Percentiles rank a stretch among this genome's conserved stretches.
These are phyloP conservation scores for Sporothrix brunneoviolacea DNA, from an alignment of 2,329 filamentous ascomycete species.

Conservation along the genomic window DNA sequence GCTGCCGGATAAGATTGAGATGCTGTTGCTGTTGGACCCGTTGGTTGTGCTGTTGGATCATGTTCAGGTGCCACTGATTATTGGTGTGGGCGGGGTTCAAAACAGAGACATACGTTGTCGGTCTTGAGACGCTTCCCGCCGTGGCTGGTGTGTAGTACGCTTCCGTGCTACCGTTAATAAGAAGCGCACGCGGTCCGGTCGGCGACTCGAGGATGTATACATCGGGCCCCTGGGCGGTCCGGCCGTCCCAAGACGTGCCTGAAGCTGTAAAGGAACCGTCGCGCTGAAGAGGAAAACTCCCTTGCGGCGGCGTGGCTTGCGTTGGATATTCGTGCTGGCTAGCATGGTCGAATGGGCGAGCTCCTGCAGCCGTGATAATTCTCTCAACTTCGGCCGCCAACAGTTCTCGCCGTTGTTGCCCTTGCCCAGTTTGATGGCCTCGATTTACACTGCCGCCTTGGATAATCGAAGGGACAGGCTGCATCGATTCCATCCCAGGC, in stretches of 20 bases:
- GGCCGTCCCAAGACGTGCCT: conserved; percentile 16
- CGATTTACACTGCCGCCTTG: no score
- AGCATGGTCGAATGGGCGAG: neutral
- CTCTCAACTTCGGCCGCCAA: neutral
- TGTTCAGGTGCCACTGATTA: neutral
- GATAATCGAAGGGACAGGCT: no score
- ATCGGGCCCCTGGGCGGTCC: conserved; percentile 33
- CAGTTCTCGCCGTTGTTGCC: neutral
- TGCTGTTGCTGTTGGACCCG: conserved; percentile 8
- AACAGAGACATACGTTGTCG: neutral
- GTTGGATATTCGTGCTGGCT: neutral
- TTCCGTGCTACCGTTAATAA: conserved; percentile 46
- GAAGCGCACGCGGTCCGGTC: conserved; percentile 49
- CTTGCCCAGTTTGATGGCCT: no score
- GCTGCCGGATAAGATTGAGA: neutral
- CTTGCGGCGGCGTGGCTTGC: neutral
- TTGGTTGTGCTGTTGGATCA: conserved; percentile 5
- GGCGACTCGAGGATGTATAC: conserved; percentile 58
- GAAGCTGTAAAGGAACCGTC: conserved; percentile 18
- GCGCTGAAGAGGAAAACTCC: neutral
- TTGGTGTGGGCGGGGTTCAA: neutral
- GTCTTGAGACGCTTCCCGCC: neutral
- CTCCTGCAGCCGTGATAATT: neutral
- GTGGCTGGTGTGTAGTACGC: conserved; percentile 38
- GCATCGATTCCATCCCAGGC: no score